These are phyloP conservation scores for Malus hybrid DNA, from an alignment of 331 rosid species.

Conservation along the genomic window DNA sequence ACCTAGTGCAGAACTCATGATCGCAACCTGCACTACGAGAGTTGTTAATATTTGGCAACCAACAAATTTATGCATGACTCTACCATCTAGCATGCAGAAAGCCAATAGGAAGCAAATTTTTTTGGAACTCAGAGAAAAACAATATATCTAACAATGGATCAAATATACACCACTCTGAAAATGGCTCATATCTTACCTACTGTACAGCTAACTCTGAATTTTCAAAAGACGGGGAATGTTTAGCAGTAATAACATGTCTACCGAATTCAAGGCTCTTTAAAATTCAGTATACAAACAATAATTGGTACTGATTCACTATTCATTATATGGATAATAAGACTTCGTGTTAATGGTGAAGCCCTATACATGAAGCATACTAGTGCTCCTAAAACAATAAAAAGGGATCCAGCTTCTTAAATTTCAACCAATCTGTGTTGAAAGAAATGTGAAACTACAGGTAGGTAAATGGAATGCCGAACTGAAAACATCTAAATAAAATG, in stretches of 20 bases:
- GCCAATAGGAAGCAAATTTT: not conserved
- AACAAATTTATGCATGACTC: not conserved
- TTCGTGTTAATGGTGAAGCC: too few species aligned
- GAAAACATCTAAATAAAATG: too few species aligned
- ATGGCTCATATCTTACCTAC: not conserved
- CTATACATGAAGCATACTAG: too few species aligned
- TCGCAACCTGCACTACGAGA: constrained; percentile 63
- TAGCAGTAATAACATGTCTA: not conserved
- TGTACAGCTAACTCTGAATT: not conserved
- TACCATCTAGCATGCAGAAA: not conserved
- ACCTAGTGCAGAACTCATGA: constrained; percentile 89
- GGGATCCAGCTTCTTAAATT: too few species aligned
- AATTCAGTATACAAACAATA: too few species aligned
- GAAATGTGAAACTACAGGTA: too few species aligned
- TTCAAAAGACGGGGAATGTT: not conserved
- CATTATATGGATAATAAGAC: too few species aligned
- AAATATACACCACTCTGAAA: not conserved
- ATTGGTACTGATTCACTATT: too few species aligned
- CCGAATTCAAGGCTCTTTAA: not conserved
- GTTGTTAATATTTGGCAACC: not conserved
- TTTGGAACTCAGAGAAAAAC: too few species aligned
- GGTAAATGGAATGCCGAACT: too few species aligned
- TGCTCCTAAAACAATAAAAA: too few species aligned
- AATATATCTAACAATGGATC: not conserved
- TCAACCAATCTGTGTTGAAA: too few species aligned